Conservation (phyloP, 306 rosid genomes). For the Hippophae tibetana region DNA sequence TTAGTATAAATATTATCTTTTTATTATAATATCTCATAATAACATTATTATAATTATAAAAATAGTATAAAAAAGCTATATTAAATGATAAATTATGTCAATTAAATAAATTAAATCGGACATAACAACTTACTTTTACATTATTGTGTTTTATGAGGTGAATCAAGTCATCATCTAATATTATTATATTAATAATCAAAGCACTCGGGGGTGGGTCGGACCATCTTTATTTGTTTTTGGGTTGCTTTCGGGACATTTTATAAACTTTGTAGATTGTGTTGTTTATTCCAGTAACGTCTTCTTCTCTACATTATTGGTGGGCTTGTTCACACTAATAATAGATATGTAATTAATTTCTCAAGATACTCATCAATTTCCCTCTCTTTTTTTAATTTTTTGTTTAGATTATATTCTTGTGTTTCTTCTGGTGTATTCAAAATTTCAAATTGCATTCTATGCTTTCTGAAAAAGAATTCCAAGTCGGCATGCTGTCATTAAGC, state of each 20-base stretch:
- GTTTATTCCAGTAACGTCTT: conserved; percentile 49
- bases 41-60: too few species aligned
- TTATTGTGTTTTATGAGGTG: conserved; percentile 20
- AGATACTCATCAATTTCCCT: conserved; percentile 27
- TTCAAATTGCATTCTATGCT: conserved; percentile 26
- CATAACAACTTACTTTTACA: too few species aligned
- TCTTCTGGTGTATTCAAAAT: neutral
- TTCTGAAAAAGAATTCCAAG: conserved; percentile 54
- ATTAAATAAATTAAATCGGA: too few species aligned
- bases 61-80: too few species aligned
- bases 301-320: conserved; percentile 44
- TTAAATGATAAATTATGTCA: too few species aligned
- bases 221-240: conserved; percentile 10
- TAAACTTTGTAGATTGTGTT: conserved; percentile 57
- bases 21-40: too few species aligned
- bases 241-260: conserved; percentile 48
- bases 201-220: conserved; percentile 35
- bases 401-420: neutral
- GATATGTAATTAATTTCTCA: conserved; percentile 5
- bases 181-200: conserved; percentile 30
- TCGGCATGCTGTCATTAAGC: conserved; percentile 64
- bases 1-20: too few species aligned
- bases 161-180: conserved; percentile 53
- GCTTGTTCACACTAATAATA: conserved; percentile 61
- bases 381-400: conserved; percentile 7